Base-by-base conservation (phyloP, 179 eudicot genomes). In the Silene noctiflora region DNA sequence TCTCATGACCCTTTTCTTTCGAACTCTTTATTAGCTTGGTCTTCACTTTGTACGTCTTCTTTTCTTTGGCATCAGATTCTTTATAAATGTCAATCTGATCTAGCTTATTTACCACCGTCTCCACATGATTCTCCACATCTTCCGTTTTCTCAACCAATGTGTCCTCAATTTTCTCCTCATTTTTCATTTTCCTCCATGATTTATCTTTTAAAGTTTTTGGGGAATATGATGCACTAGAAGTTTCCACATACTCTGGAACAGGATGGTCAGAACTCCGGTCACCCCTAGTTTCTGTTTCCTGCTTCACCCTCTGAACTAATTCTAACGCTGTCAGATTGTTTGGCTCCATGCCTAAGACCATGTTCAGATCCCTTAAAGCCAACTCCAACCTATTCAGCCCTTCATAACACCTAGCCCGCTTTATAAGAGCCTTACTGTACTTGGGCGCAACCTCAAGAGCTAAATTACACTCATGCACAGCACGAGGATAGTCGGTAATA, bases 341-440 rank as follows among this genome's bases (percentile, higher is more conserved):
- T 0, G 93, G 96, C 78, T 95, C 98, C 85, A 86, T 81, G 20
- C 78, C 77, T 78, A 93, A 66, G 31, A 93, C 98, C 0, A 77
- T 59, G 74, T 78, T 84, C 35, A 91, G 84, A 84, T 95, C 99
- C 76, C 93, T 82, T 29, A 76, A 75, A 13, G 98, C 96, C 75
- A 93, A 90, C 73, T 89, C 94, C 48, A 88, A 80, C 86, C 90
- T 84, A 77, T 89, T 83, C 68, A 95, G 78, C 25, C 89, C 91
- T 86, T 93, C 98, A 65, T 95, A 95, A 79, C 99, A 95, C 76
- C 92, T 82, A 48, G 98, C 90, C 79, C 99, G 88, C 88, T 93
- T 95, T 82, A 95, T 82, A 59, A 93, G 87, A 35, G 99, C 99
- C 84, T 95, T 95, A 75, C 86, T 90, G 44, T 95, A 91, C 79